These are phyloP conservation scores for Yarrowia sp. DNA, from an alignment of 805 yeast species.

Conservation along the genomic window DNA sequence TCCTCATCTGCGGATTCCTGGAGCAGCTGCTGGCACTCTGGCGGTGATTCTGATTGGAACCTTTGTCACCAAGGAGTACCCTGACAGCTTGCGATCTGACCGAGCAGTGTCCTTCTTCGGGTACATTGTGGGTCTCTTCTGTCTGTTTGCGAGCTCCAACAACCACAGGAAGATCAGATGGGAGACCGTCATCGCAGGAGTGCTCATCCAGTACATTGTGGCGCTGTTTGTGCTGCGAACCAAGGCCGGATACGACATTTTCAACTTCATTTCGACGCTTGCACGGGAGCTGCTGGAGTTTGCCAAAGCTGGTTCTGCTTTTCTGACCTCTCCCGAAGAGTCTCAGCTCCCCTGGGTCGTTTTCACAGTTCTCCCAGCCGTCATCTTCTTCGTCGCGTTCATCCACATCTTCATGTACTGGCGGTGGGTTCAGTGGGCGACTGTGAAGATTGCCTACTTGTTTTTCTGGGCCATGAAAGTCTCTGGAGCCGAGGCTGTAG, in stretches of 20 bases:
- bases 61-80: conserved; percentile 49
- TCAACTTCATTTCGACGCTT: conserved; percentile 56
- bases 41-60: conserved; percentile 54
- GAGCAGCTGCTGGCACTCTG: conserved; percentile 48
- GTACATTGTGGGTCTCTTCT: conserved; percentile 46
- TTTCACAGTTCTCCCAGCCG: conserved; percentile 58
- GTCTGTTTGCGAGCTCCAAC: conserved; percentile 47
- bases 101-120: conserved; percentile 60
- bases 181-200: conserved; percentile 60
- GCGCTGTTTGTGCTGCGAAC: conserved; percentile 63
- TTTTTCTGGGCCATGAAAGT: conserved; percentile 60
- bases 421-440: conserved; percentile 59
- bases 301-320: conserved; percentile 60
- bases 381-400: conserved; percentile 60
- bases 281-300: conserved; percentile 56
- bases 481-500: conserved; percentile 63
- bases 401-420: conserved; percentile 58
- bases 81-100: conserved; percentile 48
- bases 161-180: conserved; percentile 49
- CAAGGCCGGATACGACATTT: conserved; percentile 57
- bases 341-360: conserved; percentile 49
- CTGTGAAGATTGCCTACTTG: conserved; percentile 53
- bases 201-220: conserved; percentile 57
- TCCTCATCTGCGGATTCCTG: conserved; percentile 43
- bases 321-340: conserved; percentile 47